A percentile compares a stretch with the other conserved stretches of the same genome.
These are phyloP conservation scores for Triticum aestivum DNA, from an alignment of 176 grass and related monocot species.

Conservation along the genomic window DNA sequence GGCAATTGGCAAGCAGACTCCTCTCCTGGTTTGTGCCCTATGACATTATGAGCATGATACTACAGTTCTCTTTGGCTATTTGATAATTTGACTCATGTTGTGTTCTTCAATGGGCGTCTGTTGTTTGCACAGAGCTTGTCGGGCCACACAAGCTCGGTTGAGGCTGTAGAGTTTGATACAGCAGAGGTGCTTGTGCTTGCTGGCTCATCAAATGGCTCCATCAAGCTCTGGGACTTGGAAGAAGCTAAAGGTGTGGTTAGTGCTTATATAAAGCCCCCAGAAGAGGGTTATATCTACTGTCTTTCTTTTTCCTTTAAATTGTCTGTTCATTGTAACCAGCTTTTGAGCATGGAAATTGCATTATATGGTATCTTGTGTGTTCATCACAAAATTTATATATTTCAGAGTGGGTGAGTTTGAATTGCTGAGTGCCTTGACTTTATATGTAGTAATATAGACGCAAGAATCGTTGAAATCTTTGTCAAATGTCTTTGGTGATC, in stretches of 20 bases:
- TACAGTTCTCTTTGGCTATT: background rate
- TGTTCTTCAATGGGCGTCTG: slow-evolving; percentile 4
- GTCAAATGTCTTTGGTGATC: background rate
- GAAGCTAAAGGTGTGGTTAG: slow-evolving; percentile 87
- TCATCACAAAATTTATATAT: slow-evolving; percentile 15
- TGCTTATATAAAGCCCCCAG: background rate
- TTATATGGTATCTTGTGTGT: background rate
- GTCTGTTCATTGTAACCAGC: background rate
- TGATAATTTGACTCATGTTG: slow-evolving; percentile 22
- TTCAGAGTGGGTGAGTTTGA: background rate
- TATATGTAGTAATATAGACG: background rate
- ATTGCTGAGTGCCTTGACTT: background rate
- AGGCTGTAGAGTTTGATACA: slow-evolving; percentile 87
- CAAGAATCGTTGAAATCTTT: background rate
- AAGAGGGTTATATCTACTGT: background rate
- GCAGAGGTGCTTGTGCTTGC: slow-evolving; percentile 89
- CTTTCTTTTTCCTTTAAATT: background rate
- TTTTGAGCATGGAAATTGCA: slow-evolving; percentile 2
- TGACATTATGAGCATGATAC: slow-evolving; percentile 14
- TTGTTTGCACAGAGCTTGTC: slow-evolving; percentile 65
- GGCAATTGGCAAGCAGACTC: slow-evolving; percentile 79
- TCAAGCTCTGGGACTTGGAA: slow-evolving; percentile 97
- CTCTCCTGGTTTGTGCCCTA: slow-evolving; percentile 58
- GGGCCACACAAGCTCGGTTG: slow-evolving; percentile 80
- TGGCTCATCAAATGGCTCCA: slow-evolving; percentile 83